Percentiles rank a stretch among this genome's conserved stretches.
phyloP scores from a whole-genome alignment of 306 rosid species.

The Betula pendula region DNA sequence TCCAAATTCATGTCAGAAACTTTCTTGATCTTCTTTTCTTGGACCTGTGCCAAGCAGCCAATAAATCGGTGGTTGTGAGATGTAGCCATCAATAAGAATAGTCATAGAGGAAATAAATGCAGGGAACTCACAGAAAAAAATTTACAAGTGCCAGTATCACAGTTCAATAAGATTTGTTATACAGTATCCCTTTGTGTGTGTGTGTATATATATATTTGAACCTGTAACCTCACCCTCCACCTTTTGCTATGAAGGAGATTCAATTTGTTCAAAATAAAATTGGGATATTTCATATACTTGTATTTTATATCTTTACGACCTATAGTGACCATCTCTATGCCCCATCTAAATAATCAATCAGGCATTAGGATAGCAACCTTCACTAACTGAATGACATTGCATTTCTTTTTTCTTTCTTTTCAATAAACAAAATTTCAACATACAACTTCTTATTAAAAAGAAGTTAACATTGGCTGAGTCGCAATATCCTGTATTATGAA shows the following conservation, averaged over 20 bases:
- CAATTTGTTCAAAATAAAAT: not conserved
- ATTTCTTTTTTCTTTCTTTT: not conserved
- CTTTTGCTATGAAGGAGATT: not conserved
- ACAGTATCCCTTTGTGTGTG: not conserved
- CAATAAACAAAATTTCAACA: not conserved
- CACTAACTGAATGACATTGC: not conserved
- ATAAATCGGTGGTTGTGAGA: constrained; percentile 21
- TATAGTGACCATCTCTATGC: not conserved
- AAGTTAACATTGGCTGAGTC: too few relatives aligned
- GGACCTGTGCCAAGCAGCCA: constrained; percentile 56
- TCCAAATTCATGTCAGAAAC: constrained; percentile 85
- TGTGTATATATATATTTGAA: not conserved
- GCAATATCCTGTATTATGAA: too few relatives aligned
- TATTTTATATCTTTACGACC: not conserved
- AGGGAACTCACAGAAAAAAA: not conserved
- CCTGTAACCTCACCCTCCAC: not conserved
- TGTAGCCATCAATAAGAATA: constrained; percentile 22
- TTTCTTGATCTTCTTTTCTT: constrained; percentile 98
- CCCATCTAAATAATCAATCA: not conserved
- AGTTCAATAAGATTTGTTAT: not conserved
- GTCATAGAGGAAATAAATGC: not conserved
- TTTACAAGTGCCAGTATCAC: not conserved
- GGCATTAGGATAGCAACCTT: not conserved
- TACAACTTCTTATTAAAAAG: not conserved
- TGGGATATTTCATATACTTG: not conserved